These are phyloP conservation scores for Psilocybe tampanensis DNA, from an alignment of 768 basidiomycete genomes.

Conservation along the genomic window DNA sequence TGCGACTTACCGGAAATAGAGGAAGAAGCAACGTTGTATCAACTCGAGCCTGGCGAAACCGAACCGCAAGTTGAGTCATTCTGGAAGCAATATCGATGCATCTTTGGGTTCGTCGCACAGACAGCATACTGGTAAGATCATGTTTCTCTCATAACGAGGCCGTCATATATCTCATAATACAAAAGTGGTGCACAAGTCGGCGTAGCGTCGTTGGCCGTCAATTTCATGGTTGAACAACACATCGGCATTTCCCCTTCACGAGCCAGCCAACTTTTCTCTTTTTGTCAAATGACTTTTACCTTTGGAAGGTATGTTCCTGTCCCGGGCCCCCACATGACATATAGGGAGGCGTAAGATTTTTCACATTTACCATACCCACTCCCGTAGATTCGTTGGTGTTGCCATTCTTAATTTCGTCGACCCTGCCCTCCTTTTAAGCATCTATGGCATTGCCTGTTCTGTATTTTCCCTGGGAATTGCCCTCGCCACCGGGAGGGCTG, in stretches of 20 bases:
- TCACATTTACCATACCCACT: not conserved
- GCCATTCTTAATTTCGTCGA: constrained; percentile 63
- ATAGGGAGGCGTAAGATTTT: not conserved
- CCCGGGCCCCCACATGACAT: not conserved
- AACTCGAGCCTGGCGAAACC: constrained; percentile 43
- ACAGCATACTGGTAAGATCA: constrained; percentile 63
- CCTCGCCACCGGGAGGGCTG: constrained; percentile 51
- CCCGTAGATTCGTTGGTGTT: constrained; percentile 60
- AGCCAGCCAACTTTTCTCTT: constrained; percentile 69
- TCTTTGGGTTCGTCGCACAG: constrained; percentile 76
- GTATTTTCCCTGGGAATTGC: constrained; percentile 54
- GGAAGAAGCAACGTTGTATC: constrained; percentile 57
- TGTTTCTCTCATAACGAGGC: not conserved
- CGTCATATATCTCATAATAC: too few relatives aligned
- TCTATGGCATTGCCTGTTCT: constrained; percentile 55
- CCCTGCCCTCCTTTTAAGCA: constrained; percentile 60
- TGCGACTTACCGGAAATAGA: constrained; percentile 71
- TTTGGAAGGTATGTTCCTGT: constrained; percentile 49
- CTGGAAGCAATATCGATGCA: constrained; percentile 68
- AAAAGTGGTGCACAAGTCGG: constrained; percentile 65
- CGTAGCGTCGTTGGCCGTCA: constrained; percentile 69
- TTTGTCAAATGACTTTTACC: constrained; percentile 72
- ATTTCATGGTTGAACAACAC: constrained; percentile 67
- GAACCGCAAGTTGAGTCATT: constrained; percentile 54
- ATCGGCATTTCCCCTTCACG: constrained; percentile 50